phyloP scores from a whole-genome alignment of 2,329 filamentous ascomycete genomes.

The Penicillium thymicola region DNA sequence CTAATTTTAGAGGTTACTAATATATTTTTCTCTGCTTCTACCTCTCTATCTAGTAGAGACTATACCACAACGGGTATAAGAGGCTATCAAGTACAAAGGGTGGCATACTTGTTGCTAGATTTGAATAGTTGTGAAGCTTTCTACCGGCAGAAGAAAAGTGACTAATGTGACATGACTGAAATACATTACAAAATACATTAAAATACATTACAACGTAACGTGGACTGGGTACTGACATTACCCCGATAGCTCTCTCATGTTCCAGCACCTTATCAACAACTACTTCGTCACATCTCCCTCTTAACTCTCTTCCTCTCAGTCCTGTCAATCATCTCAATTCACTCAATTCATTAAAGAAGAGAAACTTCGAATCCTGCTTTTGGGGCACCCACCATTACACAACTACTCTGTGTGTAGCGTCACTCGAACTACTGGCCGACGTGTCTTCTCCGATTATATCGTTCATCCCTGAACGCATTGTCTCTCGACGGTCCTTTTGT shows the following conservation, averaged over 20 bases:
- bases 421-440: constrained; percentile 1
- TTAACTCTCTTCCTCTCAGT: not conserved
- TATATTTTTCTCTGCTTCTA: too few relatives aligned
- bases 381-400: not conserved
- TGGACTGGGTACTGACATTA: not conserved
- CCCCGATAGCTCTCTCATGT: not conserved
- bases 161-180: too few relatives aligned
- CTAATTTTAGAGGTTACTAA: too few relatives aligned
- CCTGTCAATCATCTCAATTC: not conserved
- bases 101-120: too few relatives aligned
- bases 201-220: not conserved
- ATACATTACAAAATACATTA: not conserved
- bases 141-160: too few relatives aligned
- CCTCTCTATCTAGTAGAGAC: too few relatives aligned
- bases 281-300: not conserved
- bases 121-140: too few relatives aligned
- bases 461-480: not conserved
- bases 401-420: not conserved
- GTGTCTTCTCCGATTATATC: constrained; percentile 6
- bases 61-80: too few relatives aligned
- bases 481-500: not conserved
- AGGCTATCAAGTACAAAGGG: too few relatives aligned
- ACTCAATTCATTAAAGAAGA: not conserved
- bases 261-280: not conserved
- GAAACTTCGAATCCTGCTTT: not conserved